These are phyloP conservation scores for Termitomyces sp. DNA, from an alignment of 768 basidiomycete species.

Conservation along the genomic window DNA sequence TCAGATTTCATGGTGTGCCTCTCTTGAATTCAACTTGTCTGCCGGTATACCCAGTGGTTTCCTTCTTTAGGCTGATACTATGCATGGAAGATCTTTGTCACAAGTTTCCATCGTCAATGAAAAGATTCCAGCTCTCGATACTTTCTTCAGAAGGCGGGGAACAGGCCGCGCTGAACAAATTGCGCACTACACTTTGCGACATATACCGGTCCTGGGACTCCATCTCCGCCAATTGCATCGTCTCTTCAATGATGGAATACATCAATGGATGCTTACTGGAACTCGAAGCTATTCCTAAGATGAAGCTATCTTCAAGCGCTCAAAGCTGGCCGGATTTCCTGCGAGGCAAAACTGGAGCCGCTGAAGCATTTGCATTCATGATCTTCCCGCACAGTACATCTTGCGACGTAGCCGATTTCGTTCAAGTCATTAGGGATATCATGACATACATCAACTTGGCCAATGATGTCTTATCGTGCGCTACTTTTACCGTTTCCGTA, in stretches of 20 bases:
- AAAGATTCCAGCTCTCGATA: background rate
- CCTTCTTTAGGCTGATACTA: background rate
- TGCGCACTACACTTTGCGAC: background rate
- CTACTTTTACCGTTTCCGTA: background rate
- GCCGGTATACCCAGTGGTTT: background rate
- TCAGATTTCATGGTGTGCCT: background rate
- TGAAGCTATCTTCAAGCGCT: background rate
- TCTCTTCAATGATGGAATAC: constrained; percentile 1
- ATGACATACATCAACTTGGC: background rate
- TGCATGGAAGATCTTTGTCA: background rate
- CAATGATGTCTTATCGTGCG: constrained; percentile 1
- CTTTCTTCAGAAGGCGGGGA: background rate
- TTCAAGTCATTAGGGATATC: background rate
- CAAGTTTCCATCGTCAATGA: background rate
- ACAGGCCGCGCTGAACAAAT: background rate
- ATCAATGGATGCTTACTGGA: background rate
- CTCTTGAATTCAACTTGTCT: background rate
- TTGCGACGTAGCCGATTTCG: background rate
- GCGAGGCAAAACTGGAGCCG: background rate
- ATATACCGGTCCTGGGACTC: background rate
- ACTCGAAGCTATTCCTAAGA: background rate
- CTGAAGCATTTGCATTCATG: constrained; percentile 1
- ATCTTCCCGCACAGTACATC: background rate
- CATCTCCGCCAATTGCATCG: background rate
- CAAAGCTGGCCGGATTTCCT: background rate